Base-by-base conservation (phyloP, 1,284 basidiomycete species). In the Naganishia liquefaciens region DNA sequence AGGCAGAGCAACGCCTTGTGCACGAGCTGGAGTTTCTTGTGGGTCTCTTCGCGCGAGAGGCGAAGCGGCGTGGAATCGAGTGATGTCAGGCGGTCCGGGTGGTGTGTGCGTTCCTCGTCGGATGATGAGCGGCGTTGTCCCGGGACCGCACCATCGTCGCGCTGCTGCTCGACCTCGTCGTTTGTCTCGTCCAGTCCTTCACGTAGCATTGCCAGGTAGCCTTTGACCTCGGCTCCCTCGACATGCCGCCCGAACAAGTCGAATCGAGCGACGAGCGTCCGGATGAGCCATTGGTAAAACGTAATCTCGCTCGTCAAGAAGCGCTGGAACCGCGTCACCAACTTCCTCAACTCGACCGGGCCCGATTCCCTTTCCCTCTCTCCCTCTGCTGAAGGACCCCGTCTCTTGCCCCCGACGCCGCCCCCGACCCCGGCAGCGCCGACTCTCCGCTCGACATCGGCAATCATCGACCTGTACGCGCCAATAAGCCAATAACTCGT, bases 1-100 rank as follows among this genome's bases (percentile, higher is more conserved):
- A 96, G 84, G 76, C 88, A 97, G 33, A 97, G 88, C 55, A 98
- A 81, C 3, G 88, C 87, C 79, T 94, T 96, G 80, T 89, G 89
- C 47, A 95, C 81, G 49, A 91, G 87, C 17, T 85, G 84, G 27
- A 90, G 78, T 68, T 85, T 84, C 65, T 82, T 82, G 64, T 84
- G 84, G 55, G 83, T 83, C 73, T 89, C 85, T 25, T 83, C 83
- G 23, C 79, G 62, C 9, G 54, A 66, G 53, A 73, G 44, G 30
- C 53, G 49, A 19, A 54, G 39, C 9, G 54, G 30, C 15, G 62
- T 47, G 17, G 49, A 64, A 19, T 51, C 62, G 39, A 69, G 69
- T 19, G 68, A 63, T 10, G 27, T 21, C 6, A 60, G 21, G 2
- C 57, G 46, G 25, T 58, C 49, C 64, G 61, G n/a, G 49, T 61